A percentile compares a stretch with the other conserved stretches of the same genome.
Evolutionary conservation across 108 stramenopile species (phyloP).

Genomic region (Craspedostauros australis): DNA sequence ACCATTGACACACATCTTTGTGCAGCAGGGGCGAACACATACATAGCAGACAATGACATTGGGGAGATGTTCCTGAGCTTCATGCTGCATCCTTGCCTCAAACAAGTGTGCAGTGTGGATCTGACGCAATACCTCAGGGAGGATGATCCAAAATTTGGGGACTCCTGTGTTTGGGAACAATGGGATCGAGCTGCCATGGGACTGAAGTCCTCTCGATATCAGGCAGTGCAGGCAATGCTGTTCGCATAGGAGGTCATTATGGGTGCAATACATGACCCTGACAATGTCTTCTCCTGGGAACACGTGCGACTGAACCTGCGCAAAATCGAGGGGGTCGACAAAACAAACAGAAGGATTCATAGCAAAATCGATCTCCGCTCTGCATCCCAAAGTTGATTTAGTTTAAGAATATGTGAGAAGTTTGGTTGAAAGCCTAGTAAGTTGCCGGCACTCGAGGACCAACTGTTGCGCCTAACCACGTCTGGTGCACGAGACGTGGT

Average conservation of each 20-base stretch:
- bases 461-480: no score
- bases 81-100: constrained; percentile 1
- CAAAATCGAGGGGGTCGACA: no score
- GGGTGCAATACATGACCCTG: constrained; percentile 7
- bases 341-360: no score
- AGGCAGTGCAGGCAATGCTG: constrained; percentile 3
- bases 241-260: constrained; percentile 7
- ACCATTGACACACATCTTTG: constrained; percentile 18
- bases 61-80: constrained; percentile 47
- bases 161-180: constrained; percentile 10
- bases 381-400: no score
- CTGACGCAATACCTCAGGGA: constrained; percentile 1
- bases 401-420: no score
- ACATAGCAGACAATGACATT: constrained; percentile 22
- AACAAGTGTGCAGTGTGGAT: constrained; percentile 4
- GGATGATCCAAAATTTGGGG: not conserved
- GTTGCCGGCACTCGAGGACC: no score
- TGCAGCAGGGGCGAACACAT: constrained; percentile 2
- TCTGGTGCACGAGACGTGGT: no score
- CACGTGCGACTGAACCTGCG: constrained; percentile 24
- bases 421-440: no score
- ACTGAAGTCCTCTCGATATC: constrained; percentile 26
- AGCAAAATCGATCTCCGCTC: no score
- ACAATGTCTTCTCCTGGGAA: constrained; percentile 32
- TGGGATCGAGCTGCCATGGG: constrained; percentile 40